phyloP scores from a whole-genome alignment of 139 green algal genomes.

The Gonium pectorale region DNA sequence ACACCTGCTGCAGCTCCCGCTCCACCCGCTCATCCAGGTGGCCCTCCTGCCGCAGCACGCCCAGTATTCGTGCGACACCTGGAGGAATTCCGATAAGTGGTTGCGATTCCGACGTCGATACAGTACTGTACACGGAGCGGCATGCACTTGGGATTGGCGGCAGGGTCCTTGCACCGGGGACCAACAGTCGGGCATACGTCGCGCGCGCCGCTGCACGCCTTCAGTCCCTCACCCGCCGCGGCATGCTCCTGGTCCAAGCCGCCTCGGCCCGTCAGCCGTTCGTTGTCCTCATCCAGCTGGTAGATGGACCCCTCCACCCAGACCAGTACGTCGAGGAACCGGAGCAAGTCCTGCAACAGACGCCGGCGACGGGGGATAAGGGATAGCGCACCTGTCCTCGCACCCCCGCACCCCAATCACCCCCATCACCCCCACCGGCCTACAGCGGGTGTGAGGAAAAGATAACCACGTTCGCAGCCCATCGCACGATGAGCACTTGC shows the following conservation, averaged over 20 bases:
- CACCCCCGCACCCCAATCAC: too few species aligned
- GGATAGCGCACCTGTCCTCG: too few species aligned
- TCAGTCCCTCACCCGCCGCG: not conserved
- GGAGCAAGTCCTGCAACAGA: constrained; percentile 68
- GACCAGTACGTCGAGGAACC: constrained; percentile 73
- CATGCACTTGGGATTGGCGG: too few species aligned
- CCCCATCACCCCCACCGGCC: too few species aligned
- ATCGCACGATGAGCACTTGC: too few species aligned
- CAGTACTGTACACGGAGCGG: too few species aligned
- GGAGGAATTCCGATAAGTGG: not conserved
- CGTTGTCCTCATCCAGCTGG: constrained; percentile 82
- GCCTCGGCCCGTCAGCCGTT: constrained; percentile 48
- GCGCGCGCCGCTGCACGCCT: too few species aligned
- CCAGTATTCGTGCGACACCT: not conserved
- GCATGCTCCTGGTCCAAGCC: not conserved
- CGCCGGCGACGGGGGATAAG: too few species aligned
- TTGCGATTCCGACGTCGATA: too few species aligned
- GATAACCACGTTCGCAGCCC: too few species aligned
- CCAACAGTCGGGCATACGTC: not conserved
- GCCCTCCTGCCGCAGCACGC: constrained; percentile 47
- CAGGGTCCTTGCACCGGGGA: too few species aligned
- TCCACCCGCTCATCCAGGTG: constrained; percentile 51
- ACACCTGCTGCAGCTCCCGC: constrained; percentile 66
- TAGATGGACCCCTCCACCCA: constrained; percentile 83
- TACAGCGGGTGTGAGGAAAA: too few species aligned